These are phyloP conservation scores for Mycosarcoma mackinlayi DNA, from an alignment of 1,284 basidiomycete genomes.

Conservation along the genomic window DNA sequence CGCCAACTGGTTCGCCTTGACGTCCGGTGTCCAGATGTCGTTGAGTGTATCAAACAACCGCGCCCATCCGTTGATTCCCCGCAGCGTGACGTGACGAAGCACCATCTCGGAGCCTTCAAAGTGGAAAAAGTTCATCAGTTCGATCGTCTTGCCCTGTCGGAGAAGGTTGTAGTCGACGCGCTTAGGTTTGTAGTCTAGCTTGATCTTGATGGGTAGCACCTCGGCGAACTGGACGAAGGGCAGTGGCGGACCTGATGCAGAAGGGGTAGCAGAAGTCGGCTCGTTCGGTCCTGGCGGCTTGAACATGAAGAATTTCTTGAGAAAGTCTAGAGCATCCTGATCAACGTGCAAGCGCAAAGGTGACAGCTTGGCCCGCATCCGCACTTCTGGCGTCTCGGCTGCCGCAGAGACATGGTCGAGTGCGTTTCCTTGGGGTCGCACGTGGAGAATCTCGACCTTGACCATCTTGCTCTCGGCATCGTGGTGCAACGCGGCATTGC, in stretches of 20 bases:
- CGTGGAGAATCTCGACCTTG: slow-evolving; percentile 76
- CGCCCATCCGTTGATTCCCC: slow-evolving; percentile 89
- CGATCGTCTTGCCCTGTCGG: slow-evolving; percentile 88
- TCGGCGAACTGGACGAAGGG: slow-evolving; percentile 76
- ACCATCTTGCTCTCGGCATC: slow-evolving; percentile 94
- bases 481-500: slow-evolving; percentile 71
- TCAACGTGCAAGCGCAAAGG: slow-evolving; percentile 93
- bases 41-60: slow-evolving; percentile 89
- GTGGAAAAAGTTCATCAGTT: slow-evolving; percentile 99
- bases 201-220: slow-evolving; percentile 83
- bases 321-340: slow-evolving; percentile 96
- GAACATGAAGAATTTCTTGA: slow-evolving; percentile 96
- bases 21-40: slow-evolving; percentile 98
- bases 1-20: slow-evolving; percentile 95
- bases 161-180: slow-evolving; percentile 87
- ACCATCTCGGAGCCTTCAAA: slow-evolving; percentile 99
- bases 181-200: slow-evolving; percentile 97
- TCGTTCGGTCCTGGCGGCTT: slow-evolving; percentile 70
- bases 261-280: neutral
- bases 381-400: slow-evolving; percentile 73
- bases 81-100: slow-evolving; percentile 87
- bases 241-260: slow-evolving; percentile 7
- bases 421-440: slow-evolving; percentile 69
- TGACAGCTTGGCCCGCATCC: slow-evolving; percentile 73
- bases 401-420: neutral